Evolutionary conservation across 345 rosid genomes (phyloP), one percentile per base, ranked within the genome.

Genomic region (Camelina hispida): DNA sequence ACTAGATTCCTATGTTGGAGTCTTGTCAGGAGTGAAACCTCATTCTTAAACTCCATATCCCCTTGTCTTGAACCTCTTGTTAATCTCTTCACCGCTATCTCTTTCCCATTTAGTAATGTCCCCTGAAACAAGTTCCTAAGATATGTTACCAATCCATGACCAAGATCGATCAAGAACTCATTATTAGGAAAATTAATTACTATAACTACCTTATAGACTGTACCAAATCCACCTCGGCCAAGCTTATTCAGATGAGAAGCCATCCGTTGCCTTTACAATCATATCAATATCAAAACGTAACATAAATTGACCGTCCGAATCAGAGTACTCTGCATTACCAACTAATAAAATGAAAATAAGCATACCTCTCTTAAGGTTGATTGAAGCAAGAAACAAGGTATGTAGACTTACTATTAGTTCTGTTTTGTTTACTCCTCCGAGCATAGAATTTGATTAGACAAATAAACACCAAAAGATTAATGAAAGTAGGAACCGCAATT

Each of bases 1-100:
- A 87, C 86, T n/a, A 87, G 71, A 48, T 83, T 85, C 43, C 65
- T 69, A 57, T 85, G 88, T 57, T 87, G 87, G 76, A 87, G 91
- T 55, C 78, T 85, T 30, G 87, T 79, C 38, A 87, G 51, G 46
- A 87, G 56, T 9, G 65, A 35, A 13, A 81, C 86, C 64, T 83
- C 90, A 53, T 80, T 86, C 61, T 76, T 78, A 57, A 86, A 84
- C 66, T 87, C 88, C 1, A 14, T 6, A 5, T 57, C 73, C 43
- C 88, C 91, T 82, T 85, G 85, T 4, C 71, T 66, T 3, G 85
- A 85, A 17, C 23, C 69, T 40, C n/a, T 35, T 5, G 76, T 17
- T 28, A 84, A 37, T 59, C 82, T 78, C 69, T 87, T 87, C 7
- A 85, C 86, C 1, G 86, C 91, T 23, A 87, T 50, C 15, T 81